phyloP scores from a whole-genome alignment of 2,329 filamentous ascomycete species.

The Ceratocystis albifundus region DNA sequence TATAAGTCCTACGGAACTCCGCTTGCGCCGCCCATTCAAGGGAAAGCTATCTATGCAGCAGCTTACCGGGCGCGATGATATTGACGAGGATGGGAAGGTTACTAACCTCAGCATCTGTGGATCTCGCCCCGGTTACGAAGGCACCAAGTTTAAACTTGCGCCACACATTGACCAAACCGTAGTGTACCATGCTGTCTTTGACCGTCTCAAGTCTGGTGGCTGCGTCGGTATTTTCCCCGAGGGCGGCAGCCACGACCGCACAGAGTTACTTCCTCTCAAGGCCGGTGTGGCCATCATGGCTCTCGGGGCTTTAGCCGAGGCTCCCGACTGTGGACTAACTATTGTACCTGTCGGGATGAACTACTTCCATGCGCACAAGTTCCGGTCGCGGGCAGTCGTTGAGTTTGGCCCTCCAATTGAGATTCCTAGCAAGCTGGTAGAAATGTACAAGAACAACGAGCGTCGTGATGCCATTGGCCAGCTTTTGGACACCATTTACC shows the following conservation, averaged over 20 bases:
- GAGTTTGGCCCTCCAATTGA: slow-evolving; percentile 89
- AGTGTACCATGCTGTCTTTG: slow-evolving; percentile 89
- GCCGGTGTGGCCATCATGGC: slow-evolving; percentile 98
- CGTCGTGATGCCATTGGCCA: slow-evolving; percentile 76
- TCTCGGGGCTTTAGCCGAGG: slow-evolving; percentile 71
- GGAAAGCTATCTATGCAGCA: slow-evolving; percentile 63
- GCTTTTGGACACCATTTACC: slow-evolving; percentile 75
- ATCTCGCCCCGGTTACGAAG: slow-evolving; percentile 52
- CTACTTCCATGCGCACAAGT: slow-evolving; percentile 98
- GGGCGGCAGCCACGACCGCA: slow-evolving; percentile 88
- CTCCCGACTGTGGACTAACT: slow-evolving; percentile 77
- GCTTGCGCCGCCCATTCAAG: slow-evolving; percentile 79
- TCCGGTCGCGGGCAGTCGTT: slow-evolving; percentile 86
- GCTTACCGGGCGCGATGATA: slow-evolving; percentile 67
- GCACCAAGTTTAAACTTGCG: slow-evolving; percentile 74
- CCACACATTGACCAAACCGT: slow-evolving; percentile 89
- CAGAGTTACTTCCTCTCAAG: slow-evolving; percentile 83
- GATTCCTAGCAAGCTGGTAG: slow-evolving; percentile 67
- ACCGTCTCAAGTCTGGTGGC: slow-evolving; percentile 65
- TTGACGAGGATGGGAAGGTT: slow-evolving; percentile 55
- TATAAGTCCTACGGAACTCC: slow-evolving; percentile 64
- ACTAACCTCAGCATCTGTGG: slow-evolving; percentile 44
- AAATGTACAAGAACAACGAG: slow-evolving; percentile 73
- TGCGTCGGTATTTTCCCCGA: slow-evolving; percentile 97
- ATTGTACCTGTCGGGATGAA: slow-evolving; percentile 98